These are phyloP conservation scores for Aureobasidium subglaciale DNA, from an alignment of 2,329 filamentous ascomycete genomes.

Conservation along the genomic window DNA sequence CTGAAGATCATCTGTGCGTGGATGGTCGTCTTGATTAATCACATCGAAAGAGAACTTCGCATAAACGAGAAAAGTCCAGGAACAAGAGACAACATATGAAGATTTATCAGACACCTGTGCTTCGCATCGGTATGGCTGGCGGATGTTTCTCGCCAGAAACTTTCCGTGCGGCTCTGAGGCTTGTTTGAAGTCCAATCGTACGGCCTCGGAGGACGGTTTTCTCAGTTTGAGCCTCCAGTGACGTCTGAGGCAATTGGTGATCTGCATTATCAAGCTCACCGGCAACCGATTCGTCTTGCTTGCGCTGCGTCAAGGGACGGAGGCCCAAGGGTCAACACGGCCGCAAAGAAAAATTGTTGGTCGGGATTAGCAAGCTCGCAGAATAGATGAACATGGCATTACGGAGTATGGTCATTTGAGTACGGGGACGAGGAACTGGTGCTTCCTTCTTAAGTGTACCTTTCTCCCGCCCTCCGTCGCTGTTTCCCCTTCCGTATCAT, in stretches of 20 bases:
- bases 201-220: background rate
- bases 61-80: background rate
- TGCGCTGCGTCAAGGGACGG: background rate
- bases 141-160: background rate
- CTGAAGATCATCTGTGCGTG: slow-evolving; percentile 7
- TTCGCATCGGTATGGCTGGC: background rate
- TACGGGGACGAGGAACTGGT: slow-evolving; percentile 1
- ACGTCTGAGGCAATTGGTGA: slow-evolving; percentile 2
- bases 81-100: background rate
- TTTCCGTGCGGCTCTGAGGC: background rate
- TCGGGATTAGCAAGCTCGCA: background rate
- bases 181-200: background rate
- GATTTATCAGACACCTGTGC: background rate
- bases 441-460: background rate
- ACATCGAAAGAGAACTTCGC: background rate
- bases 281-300: background rate
- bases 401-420: background rate
- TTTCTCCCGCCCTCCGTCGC: background rate
- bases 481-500: background rate
- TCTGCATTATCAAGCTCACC: background rate
- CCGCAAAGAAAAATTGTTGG: slow-evolving; percentile 11
- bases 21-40: background rate
- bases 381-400: background rate
- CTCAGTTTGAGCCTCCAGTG: background rate
- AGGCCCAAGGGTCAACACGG: background rate